Base-by-base conservation (phyloP, 768 basidiomycete genomes). In the Leccinum ochraceum region DNA sequence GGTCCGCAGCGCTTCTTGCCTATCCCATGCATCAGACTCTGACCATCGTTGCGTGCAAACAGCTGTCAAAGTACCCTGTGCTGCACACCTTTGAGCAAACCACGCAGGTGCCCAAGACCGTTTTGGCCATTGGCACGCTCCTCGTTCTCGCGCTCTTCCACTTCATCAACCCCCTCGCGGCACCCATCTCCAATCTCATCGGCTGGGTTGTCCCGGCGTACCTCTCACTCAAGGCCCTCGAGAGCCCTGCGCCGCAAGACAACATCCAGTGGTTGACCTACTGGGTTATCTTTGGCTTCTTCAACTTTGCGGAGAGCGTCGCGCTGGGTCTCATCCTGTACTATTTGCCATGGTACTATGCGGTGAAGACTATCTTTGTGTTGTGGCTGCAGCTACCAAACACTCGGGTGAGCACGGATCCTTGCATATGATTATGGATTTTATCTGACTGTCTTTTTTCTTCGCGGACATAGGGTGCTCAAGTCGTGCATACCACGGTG, bases 251-350 rank as follows among this genome's bases (percentile, higher is more conserved):
- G 3, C 80, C 87, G 60, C 82, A 88, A 66, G 94, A 96, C 66
- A 92, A 96, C 76, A 81, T 90, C 69, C 95, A 97, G 78, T 98
- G 95, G 95, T 83, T 98, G 71, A 96, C 95, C 3, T 98, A 98
- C 82, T 98, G 96, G 96, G 83, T 92, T 71, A 84, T 96, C 57
- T 95, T 97, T 67, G 94, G 94, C 57, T 90, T 88, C 76, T 88
- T 97, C 84, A 96, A 90, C 80, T 92, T 97, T 77, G 69, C 92
- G 61, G 96, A 98, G 79, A 88, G 85, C 70, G 83, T 96, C 67
- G 92, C 91, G 56, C 80, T 92, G 64, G 85, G 90, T 55, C 61
- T 90, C 62, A 84, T 97, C 61, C 87, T 98, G 65, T 94, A 95
- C 81, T 98, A 95, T 71, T 71, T 95, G 67, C 92, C 95, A 49